phyloP scores from a whole-genome alignment of 345 rosid species.

The Pistacia atlantica region DNA sequence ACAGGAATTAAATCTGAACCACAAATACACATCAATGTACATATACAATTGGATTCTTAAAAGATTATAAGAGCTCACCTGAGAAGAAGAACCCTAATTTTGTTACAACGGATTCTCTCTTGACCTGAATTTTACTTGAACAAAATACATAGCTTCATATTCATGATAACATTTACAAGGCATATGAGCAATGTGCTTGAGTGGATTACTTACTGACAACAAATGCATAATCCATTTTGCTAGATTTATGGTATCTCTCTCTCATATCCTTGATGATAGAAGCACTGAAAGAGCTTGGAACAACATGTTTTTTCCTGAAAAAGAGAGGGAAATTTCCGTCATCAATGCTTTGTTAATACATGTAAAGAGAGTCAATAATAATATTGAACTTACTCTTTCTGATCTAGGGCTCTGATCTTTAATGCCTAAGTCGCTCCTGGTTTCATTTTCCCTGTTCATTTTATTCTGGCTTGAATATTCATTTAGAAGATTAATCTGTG shows the following conservation, averaged over 20 bases:
- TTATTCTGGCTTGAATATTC: slow-evolving; percentile 22
- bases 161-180: too few species aligned
- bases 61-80: too few species aligned
- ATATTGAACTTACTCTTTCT: slow-evolving; percentile 25
- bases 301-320: slow-evolving; percentile 27
- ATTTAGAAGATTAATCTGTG: slow-evolving; percentile 15
- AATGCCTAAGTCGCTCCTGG: slow-evolving; percentile 12
- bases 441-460: slow-evolving; percentile 16
- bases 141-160: too few species aligned
- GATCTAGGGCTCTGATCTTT: slow-evolving; percentile 18
- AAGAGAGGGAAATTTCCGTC: neutral
- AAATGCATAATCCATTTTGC: too few species aligned
- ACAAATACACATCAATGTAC: too few species aligned
- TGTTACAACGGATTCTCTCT: too few species aligned
- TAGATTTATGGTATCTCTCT: slow-evolving; percentile 9
- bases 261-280: slow-evolving; percentile 9
- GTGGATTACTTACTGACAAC: too few species aligned
- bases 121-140: too few species aligned
- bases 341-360: neutral
- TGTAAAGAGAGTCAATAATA: neutral
- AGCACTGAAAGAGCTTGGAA: slow-evolving; percentile 25
- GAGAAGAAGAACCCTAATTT: too few species aligned
- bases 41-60: too few species aligned
- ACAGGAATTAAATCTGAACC: too few species aligned
- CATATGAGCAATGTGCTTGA: too few species aligned